Conservation (phyloP, 1,284 basidiomycete genomes). For the Caloboletus firmus region DNA sequence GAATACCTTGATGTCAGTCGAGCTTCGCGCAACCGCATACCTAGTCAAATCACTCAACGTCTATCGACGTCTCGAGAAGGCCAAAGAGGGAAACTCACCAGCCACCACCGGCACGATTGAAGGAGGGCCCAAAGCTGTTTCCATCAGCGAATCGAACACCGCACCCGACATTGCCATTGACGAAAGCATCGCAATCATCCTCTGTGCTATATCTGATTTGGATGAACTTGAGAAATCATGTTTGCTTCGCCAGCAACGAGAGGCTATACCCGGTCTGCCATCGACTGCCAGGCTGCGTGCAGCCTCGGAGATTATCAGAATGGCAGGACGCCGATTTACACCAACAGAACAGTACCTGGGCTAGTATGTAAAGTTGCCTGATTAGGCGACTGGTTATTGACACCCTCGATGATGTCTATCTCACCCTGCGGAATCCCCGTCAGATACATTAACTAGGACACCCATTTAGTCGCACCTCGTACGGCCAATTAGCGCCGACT, state of each 20-base stretch:
- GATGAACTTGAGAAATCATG: neutral
- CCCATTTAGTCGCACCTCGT: neutral
- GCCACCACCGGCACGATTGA: neutral
- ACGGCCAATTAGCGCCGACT: conserved; percentile 11
- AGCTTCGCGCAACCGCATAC: neutral
- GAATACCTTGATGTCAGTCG: neutral
- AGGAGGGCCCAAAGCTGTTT: neutral
- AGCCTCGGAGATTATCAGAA: neutral
- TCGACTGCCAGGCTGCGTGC: neutral
- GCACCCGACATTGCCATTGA: neutral
- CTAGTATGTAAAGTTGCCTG: neutral
- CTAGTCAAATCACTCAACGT: neutral
- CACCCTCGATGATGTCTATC: neutral
- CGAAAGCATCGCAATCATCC: neutral
- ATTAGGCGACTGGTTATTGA: neutral
- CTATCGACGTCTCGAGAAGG: neutral
- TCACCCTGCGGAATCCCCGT: neutral
- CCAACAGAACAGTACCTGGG: neutral
- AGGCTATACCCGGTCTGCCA: neutral
- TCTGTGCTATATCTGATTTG: neutral
- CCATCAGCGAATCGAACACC: neutral
- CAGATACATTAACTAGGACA: neutral
- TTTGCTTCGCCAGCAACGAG: neutral
- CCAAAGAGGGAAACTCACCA: neutral
- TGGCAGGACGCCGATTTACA: neutral